Evolutionary conservation across 352 stramenopile species (phyloP), one percentile per base, ranked within the genome.

Genomic region (Phytopythium litorale): DNA sequence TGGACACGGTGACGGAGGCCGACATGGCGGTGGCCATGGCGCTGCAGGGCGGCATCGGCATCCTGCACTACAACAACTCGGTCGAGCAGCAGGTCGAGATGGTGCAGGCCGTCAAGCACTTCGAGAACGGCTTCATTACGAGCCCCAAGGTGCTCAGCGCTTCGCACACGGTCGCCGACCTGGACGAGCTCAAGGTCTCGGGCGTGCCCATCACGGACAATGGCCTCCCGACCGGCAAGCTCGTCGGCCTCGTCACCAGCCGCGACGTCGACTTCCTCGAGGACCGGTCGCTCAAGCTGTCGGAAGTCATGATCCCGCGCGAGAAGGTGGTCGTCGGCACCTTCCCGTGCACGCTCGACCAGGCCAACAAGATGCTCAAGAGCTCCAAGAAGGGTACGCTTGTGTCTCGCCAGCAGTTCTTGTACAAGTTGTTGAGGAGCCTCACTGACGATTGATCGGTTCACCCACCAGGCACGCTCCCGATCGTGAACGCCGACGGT

Each of bases 1-100:
- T 99, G 98, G 97, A 99, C 82, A 99, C 97, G 21, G 98, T 99
- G 38, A 99, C 98, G 23, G 98, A 99, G 72, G 79, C 93, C 40
- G 87, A 92, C 58, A 99, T 99, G 97, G 97, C 98, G 25, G 99
- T 99, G 61, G 87, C 88, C 25, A 99, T 99, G 81, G 98, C 97
- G 18, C 79, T 99, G 19, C 96, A 99, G 68, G 98, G 98, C 19
- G 92, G 96, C 21, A 97, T 99, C 61, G 98, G 98, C 42, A 97
- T 99, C 61, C 93, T 99, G 59, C 98, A 99, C 77, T 99, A 98
- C 75, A 99, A 99, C 88, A 98, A 98, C 73, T 90, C 78, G 18
- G 81, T 98, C 33, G 85, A 98, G 55, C 89, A 98, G 54, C 97
- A 99, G 80, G 96, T 81, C 18, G 82, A 89, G 37, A 90, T 92